Base-by-base conservation (phyloP, 257 asterid genomes). In the Nyctanthes arbortristis region DNA sequence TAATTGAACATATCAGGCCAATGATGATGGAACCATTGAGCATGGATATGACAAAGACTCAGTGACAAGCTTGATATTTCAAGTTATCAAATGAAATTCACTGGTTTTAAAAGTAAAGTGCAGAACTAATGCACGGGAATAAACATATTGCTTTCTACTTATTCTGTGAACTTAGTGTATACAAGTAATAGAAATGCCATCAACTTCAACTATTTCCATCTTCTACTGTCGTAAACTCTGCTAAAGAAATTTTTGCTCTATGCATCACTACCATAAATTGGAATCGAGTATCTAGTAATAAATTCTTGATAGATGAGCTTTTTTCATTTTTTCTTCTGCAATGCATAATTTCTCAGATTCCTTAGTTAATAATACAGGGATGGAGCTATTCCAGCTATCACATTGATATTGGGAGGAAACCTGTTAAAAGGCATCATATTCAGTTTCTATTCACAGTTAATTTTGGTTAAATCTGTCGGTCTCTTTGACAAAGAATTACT, bases 331-430 rank as follows among this genome's bases (percentile, higher is more conserved):
- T 52, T 52, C 59, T 52, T 52, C 31, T 52, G 22, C 16, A 52
- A 22, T 52, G 59, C 29, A 22, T 18, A 52, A 52, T 31, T 52
- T 25, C 31, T 62, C 52, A 35, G 39, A 52, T 61, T 63, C 22
- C 20, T 37, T 59, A 27, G 55, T n/a, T 11, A 25, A 57, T 31
- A 64, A 56, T 72, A 81, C 89, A 92, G 98, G 84, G 96, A 90
- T 61, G 98, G 96, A 66, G 88, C 98, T 65, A 90, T 92, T 74
- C 97, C 98, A 36, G 74, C 92, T 54, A 64, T 92, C 64, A 90
- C 97, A 27, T 75, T 92, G 77, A 74, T 92, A 75, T 70, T 90
- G 90, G 98, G 98, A 24, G 98, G 88, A 61, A 92, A 90, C 80
- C 97, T 90, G 62, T 78, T 92, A 62, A 85, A 71, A 75, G 95